Evolutionary conservation across 2,329 filamentous ascomycete genomes (phyloP).

Genomic region (Ceratocystis ficicola): DNA sequence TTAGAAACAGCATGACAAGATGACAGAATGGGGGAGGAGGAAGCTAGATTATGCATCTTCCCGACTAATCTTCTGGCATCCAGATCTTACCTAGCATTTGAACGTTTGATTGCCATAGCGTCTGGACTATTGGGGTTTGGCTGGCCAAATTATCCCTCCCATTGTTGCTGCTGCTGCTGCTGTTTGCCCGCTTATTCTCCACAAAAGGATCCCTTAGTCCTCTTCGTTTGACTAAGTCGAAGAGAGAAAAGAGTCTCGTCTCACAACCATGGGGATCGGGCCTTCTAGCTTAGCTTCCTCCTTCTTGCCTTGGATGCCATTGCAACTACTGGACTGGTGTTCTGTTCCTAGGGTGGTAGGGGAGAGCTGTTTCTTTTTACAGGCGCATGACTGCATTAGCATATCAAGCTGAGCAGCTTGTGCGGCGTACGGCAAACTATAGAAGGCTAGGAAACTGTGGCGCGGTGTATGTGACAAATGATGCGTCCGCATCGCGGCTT

Average conservation of each 20-base stretch:
- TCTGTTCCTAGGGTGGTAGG: neutral
- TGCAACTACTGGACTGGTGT: neutral
- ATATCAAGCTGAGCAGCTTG: too few species aligned
- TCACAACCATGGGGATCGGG: neutral
- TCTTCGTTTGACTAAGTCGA: neutral
- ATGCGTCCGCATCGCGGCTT: too few species aligned
- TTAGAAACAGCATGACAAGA: neutral
- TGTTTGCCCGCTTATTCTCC: too few species aligned
- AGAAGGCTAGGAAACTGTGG: too few species aligned
- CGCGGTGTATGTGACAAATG: too few species aligned
- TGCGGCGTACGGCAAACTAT: too few species aligned
- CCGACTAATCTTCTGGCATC: neutral
- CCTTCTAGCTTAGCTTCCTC: constrained; percentile 9
- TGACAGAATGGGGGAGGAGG: neutral
- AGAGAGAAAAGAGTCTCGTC: neutral
- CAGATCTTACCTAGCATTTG: too few species aligned
- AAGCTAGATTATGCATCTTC: constrained; percentile 2
- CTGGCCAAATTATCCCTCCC: too few species aligned
- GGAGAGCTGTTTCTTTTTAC: neutral
- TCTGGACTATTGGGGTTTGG: too few species aligned
- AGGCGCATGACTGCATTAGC: too few species aligned
- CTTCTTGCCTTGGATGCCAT: neutral
- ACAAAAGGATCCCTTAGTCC: neutral
- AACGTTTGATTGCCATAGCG: too few species aligned
- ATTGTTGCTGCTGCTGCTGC: too few species aligned